Evolutionary conservation across 495 filamentous ascomycete genomes (phyloP).

Genomic region (Aspergillus mulundensis): DNA sequence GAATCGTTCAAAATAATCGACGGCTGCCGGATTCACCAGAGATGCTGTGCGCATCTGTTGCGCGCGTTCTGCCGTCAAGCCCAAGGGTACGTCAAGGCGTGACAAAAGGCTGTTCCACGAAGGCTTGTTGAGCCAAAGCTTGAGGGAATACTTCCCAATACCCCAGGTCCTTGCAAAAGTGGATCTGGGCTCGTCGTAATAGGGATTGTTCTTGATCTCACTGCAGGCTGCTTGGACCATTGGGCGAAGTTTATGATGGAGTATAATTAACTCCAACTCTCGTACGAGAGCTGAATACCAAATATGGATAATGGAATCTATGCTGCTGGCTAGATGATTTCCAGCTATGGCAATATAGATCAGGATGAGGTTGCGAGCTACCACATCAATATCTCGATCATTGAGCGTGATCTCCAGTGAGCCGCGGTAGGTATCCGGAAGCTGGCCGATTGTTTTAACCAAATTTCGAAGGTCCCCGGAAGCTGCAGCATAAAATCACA

Average conservation of each 20-base stretch:
- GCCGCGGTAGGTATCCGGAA: not conserved
- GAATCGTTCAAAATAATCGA: not conserved
- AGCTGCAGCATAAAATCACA: not conserved
- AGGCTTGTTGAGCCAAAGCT: not conserved
- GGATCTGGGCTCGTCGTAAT: no score
- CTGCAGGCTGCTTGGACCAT: no score
- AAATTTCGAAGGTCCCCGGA: not conserved
- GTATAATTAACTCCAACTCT: no score
- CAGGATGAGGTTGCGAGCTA: not conserved
- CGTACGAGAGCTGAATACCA: no score
- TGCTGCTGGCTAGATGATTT: no score
- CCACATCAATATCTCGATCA: not conserved
- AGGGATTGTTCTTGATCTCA: no score
- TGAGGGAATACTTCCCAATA: no score
- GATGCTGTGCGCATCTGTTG: constrained; percentile 2
- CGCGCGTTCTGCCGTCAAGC: not conserved
- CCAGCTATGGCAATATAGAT: no score
- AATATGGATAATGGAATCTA: no score
- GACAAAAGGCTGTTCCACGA: not conserved
- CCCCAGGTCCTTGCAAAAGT: no score
- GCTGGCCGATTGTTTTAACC: not conserved
- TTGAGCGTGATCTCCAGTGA: not conserved
- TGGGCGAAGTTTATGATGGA: no score
- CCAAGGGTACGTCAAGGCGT: not conserved
- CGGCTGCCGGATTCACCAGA: not conserved